Evolutionary conservation across 2,329 filamentous ascomycete genomes (phyloP).

Genomic region (Aspergillus fumigatiaffinis): DNA sequence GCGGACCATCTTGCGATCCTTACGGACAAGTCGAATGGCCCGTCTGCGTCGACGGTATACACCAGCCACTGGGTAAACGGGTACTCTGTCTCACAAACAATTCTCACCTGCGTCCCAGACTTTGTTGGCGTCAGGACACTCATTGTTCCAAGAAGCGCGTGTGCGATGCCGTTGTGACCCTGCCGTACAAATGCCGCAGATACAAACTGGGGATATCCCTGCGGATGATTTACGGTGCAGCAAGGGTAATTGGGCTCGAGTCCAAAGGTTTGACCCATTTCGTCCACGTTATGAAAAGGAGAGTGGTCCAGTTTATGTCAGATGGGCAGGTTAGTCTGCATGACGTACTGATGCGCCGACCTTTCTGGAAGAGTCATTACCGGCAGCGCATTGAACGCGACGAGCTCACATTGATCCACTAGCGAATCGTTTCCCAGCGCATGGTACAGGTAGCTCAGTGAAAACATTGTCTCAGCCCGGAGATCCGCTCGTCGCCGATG

Average conservation of each 20-base stretch:
- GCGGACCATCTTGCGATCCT: slow-evolving; percentile 46
- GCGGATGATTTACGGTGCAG: slow-evolving; percentile 57
- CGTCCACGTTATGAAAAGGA: slow-evolving; percentile 49
- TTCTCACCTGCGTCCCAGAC: slow-evolving; percentile 32
- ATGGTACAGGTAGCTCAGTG: slow-evolving; percentile 50
- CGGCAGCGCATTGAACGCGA: slow-evolving; percentile 55
- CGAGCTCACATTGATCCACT: slow-evolving; percentile 51
- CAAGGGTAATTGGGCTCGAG: slow-evolving; percentile 52
- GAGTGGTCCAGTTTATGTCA: slow-evolving; percentile 39
- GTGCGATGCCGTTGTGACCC: slow-evolving; percentile 45
- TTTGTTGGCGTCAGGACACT: slow-evolving; percentile 31
- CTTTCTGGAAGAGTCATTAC: slow-evolving; percentile 50
- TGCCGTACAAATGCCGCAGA: slow-evolving; percentile 45
- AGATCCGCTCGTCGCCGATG: slow-evolving; percentile 49
- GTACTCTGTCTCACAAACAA: slow-evolving; percentile 49
- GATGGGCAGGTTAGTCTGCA: slow-evolving; percentile 52
- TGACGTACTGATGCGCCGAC: slow-evolving; percentile 56
- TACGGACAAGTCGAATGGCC: slow-evolving; percentile 42
- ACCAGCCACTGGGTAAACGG: slow-evolving; percentile 41
- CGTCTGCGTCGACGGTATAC: slow-evolving; percentile 38
- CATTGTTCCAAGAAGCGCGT: slow-evolving; percentile 49
- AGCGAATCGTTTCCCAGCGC: slow-evolving; percentile 44
- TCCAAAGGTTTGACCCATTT: slow-evolving; percentile 47
- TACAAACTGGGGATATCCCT: slow-evolving; percentile 55
- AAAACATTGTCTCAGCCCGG: slow-evolving; percentile 48